Evolutionary conservation across 805 yeast species (phyloP), one percentile per base, ranked within the genome.

Genomic region (Suhomyces sp.): DNA sequence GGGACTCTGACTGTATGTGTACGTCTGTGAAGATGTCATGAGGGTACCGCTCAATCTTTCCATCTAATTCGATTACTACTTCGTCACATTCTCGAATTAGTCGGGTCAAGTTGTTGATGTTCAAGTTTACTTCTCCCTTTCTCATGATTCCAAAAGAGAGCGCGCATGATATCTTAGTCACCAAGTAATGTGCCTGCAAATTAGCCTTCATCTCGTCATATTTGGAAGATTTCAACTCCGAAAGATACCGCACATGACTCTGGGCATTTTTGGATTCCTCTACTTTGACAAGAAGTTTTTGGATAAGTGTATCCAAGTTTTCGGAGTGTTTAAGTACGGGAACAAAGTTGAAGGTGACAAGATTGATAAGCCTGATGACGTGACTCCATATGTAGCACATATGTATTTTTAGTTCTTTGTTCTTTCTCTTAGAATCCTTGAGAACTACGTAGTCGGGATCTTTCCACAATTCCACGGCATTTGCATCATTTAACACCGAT

Each of bases 371-470:
- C 15, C 77, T 50, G n/a, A 75, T 52, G n/a, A 69, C 33, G 29
- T 71, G 75, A 40, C 56, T 54, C 78, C 78, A 75, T 6, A 73
- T 29, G 35, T 56, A 60, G 47, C 75, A 64, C 13, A 69, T 52
- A 45, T 71, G 71, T 5, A 68, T 43, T 41, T 68, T 61, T 6
- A 72, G 44, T 13, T 63, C 64, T 13, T 57, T 54, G 17, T 58
- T 50, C 37, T 60, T 61, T 43, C 55, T 57, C 17, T 54, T 57
- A 1, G 61, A 45, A 6, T 53, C 62, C 20, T 51, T 48, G 43
- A 68, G 56, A 2, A 31, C 43, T 1, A 73, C 60, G 17, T 54
- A 57, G 6, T 62, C 56, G 0, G 78, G 78, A 50, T 71, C 69
- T 33, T 63, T 63, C 77, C 77, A 73, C 2, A 73, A 47, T 33